phyloP scores from a whole-genome alignment of 2,329 filamentous ascomycete genomes.

The Colletotrichum lentis region DNA sequence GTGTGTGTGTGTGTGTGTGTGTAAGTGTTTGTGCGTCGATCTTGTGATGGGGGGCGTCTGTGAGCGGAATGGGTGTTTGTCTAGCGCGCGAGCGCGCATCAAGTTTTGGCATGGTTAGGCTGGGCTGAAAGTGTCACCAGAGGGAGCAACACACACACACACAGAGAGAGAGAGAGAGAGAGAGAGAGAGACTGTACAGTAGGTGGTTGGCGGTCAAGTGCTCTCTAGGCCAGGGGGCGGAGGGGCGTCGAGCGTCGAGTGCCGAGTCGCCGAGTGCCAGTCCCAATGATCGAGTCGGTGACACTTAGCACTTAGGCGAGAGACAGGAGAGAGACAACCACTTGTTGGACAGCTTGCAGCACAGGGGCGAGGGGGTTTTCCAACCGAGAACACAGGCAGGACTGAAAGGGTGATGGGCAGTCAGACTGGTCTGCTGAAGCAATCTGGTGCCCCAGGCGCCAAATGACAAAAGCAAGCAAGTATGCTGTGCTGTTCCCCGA shows the following conservation, averaged over 20 bases:
- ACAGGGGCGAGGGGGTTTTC: background rate
- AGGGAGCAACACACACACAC: background rate
- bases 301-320: constrained; percentile 2
- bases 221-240: background rate
- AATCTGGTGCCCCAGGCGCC: background rate
- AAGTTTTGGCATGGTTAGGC: constrained; percentile 6
- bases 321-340: constrained; percentile 16
- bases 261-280: background rate
- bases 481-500: background rate
- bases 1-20: too few species aligned
- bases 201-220: constrained; percentile 7
- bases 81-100: constrained; percentile 6
- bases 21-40: constrained; percentile 36
- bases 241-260: background rate
- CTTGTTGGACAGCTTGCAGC: background rate
- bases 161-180: background rate
- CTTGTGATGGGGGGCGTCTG: constrained; percentile 35
- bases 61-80: constrained; percentile 15
- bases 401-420: background rate
- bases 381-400: background rate
- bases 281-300: background rate
- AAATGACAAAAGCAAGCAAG: constrained; percentile 6
- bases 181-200: background rate
- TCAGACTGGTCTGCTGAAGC: background rate
- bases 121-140: background rate